Conservation (phyloP, 2,329 filamentous ascomycete species). For the Lachnellula hyalina region DNA sequence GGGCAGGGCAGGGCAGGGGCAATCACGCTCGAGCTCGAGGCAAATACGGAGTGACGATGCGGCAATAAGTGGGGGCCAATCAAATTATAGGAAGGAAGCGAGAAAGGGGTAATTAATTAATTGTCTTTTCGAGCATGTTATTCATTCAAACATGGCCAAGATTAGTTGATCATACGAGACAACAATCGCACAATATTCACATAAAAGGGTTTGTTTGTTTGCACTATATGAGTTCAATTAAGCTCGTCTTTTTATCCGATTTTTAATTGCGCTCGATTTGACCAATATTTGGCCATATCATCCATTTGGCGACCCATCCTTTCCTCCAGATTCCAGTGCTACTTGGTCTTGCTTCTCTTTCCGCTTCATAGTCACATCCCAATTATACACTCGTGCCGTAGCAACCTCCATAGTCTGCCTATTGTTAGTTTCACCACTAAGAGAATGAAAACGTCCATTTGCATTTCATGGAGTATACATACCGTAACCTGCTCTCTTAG, state of each 20-base stretch:
- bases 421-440: slow-evolving; percentile 6
- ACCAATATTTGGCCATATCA: slow-evolving; percentile 11
- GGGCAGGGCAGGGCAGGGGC: background rate
- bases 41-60: background rate
- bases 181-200: too few relatives aligned
- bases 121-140: background rate
- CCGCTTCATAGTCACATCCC: slow-evolving; percentile 92
- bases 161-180: too few relatives aligned
- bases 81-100: background rate
- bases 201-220: too few relatives aligned
- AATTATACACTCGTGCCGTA: slow-evolving; percentile 96
- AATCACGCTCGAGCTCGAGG: background rate
- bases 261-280: background rate
- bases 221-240: background rate
- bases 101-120: background rate
- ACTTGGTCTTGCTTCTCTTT: slow-evolving; percentile 75
- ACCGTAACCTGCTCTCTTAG: slow-evolving; percentile 90
- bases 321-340: slow-evolving; percentile 29
- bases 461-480: slow-evolving; percentile 38
- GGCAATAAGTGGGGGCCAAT: background rate
- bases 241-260: background rate
- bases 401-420: slow-evolving; percentile 74
- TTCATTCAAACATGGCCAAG: too few relatives aligned
- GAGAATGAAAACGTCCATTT: background rate
- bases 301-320: slow-evolving; percentile 30